phyloP scores from a whole-genome alignment of 164 flowering plant genomes.

The Stephania yunnanensis region DNA sequence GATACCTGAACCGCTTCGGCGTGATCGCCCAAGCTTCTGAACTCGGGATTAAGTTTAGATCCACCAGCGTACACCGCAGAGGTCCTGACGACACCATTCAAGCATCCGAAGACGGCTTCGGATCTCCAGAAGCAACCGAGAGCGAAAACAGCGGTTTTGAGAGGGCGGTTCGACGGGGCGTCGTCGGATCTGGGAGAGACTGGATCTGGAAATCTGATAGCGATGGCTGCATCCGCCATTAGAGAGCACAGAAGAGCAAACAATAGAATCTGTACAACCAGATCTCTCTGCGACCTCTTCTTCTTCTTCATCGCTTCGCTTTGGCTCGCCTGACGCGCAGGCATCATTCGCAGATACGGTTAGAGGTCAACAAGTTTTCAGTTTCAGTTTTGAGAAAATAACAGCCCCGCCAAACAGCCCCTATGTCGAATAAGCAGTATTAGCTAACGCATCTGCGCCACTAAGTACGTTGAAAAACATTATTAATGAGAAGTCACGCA shows the following conservation, averaged over 20 bases:
- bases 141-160: slow-evolving; percentile 74
- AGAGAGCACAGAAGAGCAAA: slow-evolving; percentile 11
- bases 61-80: slow-evolving; percentile 88
- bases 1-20: slow-evolving; percentile 82
- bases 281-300: neutral
- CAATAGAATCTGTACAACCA: slow-evolving; percentile 2
- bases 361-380: neutral
- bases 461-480: too few relatives aligned
- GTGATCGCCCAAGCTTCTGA: slow-evolving; percentile 78
- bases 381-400: neutral
- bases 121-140: slow-evolving; percentile 99
- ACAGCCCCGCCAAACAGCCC: neutral
- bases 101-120: slow-evolving; percentile 88
- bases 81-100: slow-evolving; percentile 74
- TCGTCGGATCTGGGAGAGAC: slow-evolving; percentile 17
- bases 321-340: neutral
- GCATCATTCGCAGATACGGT: neutral
- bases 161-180: slow-evolving; percentile 21
- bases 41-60: slow-evolving; percentile 73
- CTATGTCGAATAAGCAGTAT: too few relatives aligned
- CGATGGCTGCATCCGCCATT: slow-evolving; percentile 8
- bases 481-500: too few relatives aligned
- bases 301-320: slow-evolving; percentile 1
- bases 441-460: too few relatives aligned
- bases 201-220: slow-evolving; percentile 63